Conservation (phyloP, 2,329 filamentous ascomycete species). For the Pestalotiopsis sp. region DNA sequence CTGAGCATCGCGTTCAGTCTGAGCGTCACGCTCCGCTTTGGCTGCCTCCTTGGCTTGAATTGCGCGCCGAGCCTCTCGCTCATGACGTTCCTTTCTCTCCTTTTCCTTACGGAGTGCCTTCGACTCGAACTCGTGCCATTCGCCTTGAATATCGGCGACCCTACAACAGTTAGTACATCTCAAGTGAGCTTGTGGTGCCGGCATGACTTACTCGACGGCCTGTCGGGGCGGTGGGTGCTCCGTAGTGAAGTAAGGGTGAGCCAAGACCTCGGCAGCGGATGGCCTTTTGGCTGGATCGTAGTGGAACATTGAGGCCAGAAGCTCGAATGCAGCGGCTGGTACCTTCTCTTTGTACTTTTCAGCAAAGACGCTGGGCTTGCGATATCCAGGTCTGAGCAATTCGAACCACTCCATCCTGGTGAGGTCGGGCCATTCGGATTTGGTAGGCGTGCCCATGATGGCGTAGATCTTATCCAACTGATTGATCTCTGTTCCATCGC, state of each 20-base stretch:
- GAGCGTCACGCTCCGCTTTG: neutral
- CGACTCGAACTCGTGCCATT: slow-evolving; percentile 99
- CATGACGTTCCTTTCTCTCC: slow-evolving; percentile 79
- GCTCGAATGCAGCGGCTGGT: slow-evolving; percentile 79
- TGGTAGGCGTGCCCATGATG: slow-evolving; percentile 84
- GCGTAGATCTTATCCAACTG: slow-evolving; percentile 98
- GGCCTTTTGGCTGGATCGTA: slow-evolving; percentile 88
- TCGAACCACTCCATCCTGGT: slow-evolving; percentile 98
- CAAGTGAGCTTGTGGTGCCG: slow-evolving; percentile 32
- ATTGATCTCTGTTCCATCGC: slow-evolving; percentile 92
- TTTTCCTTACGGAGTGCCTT: slow-evolving; percentile 93
- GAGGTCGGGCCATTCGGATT: slow-evolving; percentile 83
- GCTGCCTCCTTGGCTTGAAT: slow-evolving; percentile 22
- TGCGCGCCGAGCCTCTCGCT: slow-evolving; percentile 53
- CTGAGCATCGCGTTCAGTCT: too few species aligned
- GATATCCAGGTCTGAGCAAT: slow-evolving; percentile 77
- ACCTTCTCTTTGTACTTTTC: slow-evolving; percentile 81
- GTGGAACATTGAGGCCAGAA: slow-evolving; percentile 82
- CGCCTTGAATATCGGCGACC: slow-evolving; percentile 80
- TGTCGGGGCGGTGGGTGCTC: slow-evolving; percentile 80
- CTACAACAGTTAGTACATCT: slow-evolving; percentile 31
- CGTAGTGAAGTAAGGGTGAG: slow-evolving; percentile 83
- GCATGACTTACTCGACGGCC: slow-evolving; percentile 72
- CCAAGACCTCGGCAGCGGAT: slow-evolving; percentile 79
- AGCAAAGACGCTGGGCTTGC: slow-evolving; percentile 74